Evolutionary conservation across 345 rosid species (phyloP).

Genomic region (Streptanthus diversifolius): DNA sequence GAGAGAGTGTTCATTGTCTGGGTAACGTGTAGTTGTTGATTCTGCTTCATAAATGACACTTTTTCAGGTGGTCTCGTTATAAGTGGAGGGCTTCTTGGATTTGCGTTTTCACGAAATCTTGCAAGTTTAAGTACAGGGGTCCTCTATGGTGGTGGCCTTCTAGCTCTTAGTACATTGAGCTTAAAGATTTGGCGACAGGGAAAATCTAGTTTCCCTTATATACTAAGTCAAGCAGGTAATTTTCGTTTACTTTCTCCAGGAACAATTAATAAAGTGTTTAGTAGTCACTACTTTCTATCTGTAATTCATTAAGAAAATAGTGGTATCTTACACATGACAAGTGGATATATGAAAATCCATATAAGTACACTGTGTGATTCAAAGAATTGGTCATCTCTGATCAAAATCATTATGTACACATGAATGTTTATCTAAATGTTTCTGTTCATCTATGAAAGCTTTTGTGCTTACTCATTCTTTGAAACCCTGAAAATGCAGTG

Average conservation of each 20-base stretch:
- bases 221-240: constrained; percentile 90
- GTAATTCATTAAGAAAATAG: not conserved
- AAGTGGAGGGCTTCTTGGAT: constrained; percentile 70
- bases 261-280: not conserved
- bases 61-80: constrained; percentile 65
- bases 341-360: not conserved
- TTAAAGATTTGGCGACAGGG: constrained; percentile 87
- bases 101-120: constrained; percentile 61
- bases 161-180: constrained; percentile 81
- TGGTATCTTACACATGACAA: not conserved
- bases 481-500: constrained; percentile 43
- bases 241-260: not conserved
- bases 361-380: not conserved
- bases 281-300: not conserved
- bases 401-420: not conserved
- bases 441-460: not conserved
- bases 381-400: constrained; percentile 1
- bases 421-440: not conserved
- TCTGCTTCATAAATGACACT: not conserved
- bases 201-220: constrained; percentile 82
- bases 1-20: not conserved
- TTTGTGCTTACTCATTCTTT: constrained; percentile 11
- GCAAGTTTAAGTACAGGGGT: constrained; percentile 47
- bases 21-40: not conserved
- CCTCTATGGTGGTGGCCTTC: constrained; percentile 74